Percentiles rank a stretch among this genome's conserved stretches.
Conservation (phyloP, 345 rosid genomes). For the Brassica rapa region DNA sequence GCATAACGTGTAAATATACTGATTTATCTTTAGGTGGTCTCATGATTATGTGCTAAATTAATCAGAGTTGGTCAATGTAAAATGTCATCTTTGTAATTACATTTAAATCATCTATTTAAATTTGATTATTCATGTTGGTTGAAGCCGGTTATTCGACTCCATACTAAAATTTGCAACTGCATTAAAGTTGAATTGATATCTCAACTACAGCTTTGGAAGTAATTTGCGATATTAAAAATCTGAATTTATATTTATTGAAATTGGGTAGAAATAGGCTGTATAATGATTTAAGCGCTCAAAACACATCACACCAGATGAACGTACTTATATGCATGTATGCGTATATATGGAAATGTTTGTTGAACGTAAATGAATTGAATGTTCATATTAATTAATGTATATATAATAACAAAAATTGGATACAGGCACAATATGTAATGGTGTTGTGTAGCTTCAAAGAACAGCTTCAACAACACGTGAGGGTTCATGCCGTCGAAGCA, state of each 20-base stretch:
- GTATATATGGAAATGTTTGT: conserved; percentile 16
- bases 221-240: neutral
- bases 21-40: neutral
- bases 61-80: neutral
- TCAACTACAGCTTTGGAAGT: conserved; percentile 20
- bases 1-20: neutral
- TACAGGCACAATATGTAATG: conserved; percentile 88
- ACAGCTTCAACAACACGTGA: conserved; percentile 98
- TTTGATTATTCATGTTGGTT: conserved; percentile 7
- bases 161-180: conserved; percentile 10
- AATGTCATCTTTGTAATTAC: neutral
- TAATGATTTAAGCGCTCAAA: conserved; percentile 2
- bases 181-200: conserved; percentile 21
- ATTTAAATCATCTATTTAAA: neutral
- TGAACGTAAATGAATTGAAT: neutral
- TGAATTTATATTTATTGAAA: neutral
- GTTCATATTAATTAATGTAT: neutral
- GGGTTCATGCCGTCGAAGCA: conserved; percentile 97
- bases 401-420: neutral
- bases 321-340: neutral
- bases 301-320: conserved; percentile 22
- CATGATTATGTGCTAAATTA: neutral
- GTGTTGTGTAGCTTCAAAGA: conserved; percentile 93
- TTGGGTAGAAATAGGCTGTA: conserved; percentile 1
- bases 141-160: conserved; percentile 10